Evolutionary conservation across 2,329 filamentous ascomycete species (phyloP).

Genomic region (Raffaelea deltoideospora): DNA sequence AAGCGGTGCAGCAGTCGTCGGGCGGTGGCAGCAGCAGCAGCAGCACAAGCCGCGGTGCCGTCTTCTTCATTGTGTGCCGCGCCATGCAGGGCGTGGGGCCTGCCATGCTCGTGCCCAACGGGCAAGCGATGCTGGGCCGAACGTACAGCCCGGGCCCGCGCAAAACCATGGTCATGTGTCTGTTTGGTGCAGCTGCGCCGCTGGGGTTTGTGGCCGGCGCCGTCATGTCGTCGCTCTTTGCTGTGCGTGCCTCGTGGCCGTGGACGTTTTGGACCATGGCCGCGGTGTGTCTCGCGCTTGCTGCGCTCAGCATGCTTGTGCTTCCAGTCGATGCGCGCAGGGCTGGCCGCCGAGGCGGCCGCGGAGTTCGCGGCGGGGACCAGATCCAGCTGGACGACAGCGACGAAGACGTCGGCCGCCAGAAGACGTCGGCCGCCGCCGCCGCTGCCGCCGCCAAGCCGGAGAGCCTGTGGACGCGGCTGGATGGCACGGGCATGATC

Average conservation of each 20-base stretch:
- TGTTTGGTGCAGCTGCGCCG: conserved; percentile 31
- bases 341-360: no score
- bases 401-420: neutral
- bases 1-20: conserved; percentile 6
- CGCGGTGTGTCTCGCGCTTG: conserved; percentile 12
- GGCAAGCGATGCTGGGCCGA: conserved; percentile 44
- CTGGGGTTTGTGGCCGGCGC: conserved; percentile 28
- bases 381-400: neutral
- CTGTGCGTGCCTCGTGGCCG: conserved; percentile 27
- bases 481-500: conserved; percentile 13
- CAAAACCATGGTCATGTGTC: conserved; percentile 45
- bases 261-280: conserved; percentile 27
- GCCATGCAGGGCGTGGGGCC: conserved; percentile 33
- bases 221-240: conserved; percentile 23
- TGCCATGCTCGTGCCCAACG: conserved; percentile 48
- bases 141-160: conserved; percentile 39
- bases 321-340: conserved; percentile 9
- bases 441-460: no score
- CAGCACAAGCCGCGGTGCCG: conserved; percentile 6
- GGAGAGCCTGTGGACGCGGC: conserved; percentile 12
- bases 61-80: conserved; percentile 12
- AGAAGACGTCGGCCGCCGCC: conserved; percentile 1
- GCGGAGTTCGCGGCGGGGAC: neutral
- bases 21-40: neutral
- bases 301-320: conserved; percentile 9